phyloP scores from a whole-genome alignment of 768 basidiomycete genomes.

The Lyophyllum atratum region DNA sequence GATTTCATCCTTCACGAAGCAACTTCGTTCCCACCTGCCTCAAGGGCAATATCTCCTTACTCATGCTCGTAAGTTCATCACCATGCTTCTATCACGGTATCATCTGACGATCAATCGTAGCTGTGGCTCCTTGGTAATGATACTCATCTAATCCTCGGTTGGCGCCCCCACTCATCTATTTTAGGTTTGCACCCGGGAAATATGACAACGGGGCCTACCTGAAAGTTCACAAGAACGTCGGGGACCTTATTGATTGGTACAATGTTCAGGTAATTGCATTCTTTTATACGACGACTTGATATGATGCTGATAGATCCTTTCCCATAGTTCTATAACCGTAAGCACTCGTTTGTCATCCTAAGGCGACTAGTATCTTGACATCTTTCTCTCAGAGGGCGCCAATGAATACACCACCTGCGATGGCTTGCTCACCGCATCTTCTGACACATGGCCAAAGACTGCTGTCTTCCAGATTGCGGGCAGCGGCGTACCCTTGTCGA shows the following conservation, averaged over 20 bases:
- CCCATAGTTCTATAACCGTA: slow-evolving; percentile 39
- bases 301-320: background rate
- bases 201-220: background rate
- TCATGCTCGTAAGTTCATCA: slow-evolving; percentile 47
- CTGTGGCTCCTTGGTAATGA: slow-evolving; percentile 47
- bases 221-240: slow-evolving; percentile 49
- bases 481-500: slow-evolving; percentile 49
- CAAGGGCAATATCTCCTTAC: slow-evolving; percentile 49
- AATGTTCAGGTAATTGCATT: slow-evolving; percentile 44
- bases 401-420: slow-evolving; percentile 55
- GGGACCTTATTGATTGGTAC: slow-evolving; percentile 64
- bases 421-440: slow-evolving; percentile 51
- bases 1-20: slow-evolving; percentile 51
- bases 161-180: background rate
- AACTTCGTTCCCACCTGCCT: slow-evolving; percentile 48
- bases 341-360: background rate
- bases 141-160: background rate
- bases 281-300: slow-evolving; percentile 11
- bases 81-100: background rate
- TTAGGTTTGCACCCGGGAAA: background rate
- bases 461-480: slow-evolving; percentile 52
- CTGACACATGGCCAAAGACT: slow-evolving; percentile 52
- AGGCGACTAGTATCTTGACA: background rate
- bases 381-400: slow-evolving; percentile 40
- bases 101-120: slow-evolving; percentile 21